A percentile compares a stretch with the other conserved stretches of the same genome.
Evolutionary conservation across 805 yeast species (phyloP).

Genomic region (Tetrapisispora pingtungensis): DNA sequence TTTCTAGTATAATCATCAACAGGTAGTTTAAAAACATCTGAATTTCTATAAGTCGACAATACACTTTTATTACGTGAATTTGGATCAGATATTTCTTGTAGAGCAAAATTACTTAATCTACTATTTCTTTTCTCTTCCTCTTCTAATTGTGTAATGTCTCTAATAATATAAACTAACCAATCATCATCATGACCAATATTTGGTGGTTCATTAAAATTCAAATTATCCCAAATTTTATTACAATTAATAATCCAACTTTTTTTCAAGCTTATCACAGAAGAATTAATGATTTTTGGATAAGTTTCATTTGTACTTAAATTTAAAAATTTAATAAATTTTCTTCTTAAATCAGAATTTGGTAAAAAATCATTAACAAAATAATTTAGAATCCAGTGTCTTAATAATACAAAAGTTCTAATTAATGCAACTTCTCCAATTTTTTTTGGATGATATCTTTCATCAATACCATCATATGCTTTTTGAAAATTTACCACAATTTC

Average conservation of each 20-base stretch:
- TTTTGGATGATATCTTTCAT: conserved; percentile 3
- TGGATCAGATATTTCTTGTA: conserved; percentile 24
- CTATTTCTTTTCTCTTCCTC: conserved; percentile 13
- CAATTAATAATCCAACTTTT: conserved; percentile 36
- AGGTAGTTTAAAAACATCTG: conserved; percentile 15
- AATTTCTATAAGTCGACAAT: conserved; percentile 20
- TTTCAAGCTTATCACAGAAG: conserved; percentile 38
- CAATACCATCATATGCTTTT: neutral
- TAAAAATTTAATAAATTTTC: conserved; percentile 33
- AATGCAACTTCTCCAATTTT: conserved; percentile 54
- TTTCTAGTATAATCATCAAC: neutral
- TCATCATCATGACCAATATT: conserved; percentile 7
- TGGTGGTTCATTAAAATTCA: conserved; percentile 13
- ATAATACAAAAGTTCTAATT: conserved; percentile 72
- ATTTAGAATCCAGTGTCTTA: conserved; percentile 85
- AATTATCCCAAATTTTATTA: conserved; percentile 22
- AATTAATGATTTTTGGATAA: conserved; percentile 21
- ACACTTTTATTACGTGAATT: conserved; percentile 25
- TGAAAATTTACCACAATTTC: conserved; percentile 11
- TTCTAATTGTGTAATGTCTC: conserved; percentile 16
- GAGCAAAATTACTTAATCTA: conserved; percentile 24
- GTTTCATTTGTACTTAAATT: conserved; percentile 23
- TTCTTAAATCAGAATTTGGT: conserved; percentile 39
- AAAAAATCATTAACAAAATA: conserved; percentile 82
- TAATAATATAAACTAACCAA: conserved; percentile 19